These are phyloP conservation scores for Coemansia sp. DNA, from an alignment of 192 early-diverging fungal genomes.

Conservation along the genomic window DNA sequence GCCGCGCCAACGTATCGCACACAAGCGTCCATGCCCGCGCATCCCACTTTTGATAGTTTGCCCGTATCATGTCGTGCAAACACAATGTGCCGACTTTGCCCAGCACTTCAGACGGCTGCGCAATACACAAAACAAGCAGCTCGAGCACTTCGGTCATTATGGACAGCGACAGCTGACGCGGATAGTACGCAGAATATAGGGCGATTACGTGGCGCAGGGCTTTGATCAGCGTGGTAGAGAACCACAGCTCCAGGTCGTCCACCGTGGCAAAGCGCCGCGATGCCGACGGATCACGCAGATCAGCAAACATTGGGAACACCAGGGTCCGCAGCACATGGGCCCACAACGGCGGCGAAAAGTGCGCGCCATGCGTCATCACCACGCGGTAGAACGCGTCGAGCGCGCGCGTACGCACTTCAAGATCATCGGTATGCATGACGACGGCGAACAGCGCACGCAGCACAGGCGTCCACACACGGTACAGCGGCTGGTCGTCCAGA, in stretches of 20 bases:
- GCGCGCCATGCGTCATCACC: slow-evolving; percentile 69
- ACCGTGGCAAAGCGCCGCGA: slow-evolving; percentile 66
- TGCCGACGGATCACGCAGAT: slow-evolving; percentile 62
- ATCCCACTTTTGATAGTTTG: slow-evolving; percentile 74
- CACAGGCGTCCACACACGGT: slow-evolving; percentile 84
- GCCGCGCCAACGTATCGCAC: slow-evolving; percentile 63
- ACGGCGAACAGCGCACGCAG: slow-evolving; percentile 85
- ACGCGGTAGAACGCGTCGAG: slow-evolving; percentile 83
- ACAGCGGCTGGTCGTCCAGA: slow-evolving; percentile 61
- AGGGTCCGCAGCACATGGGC: slow-evolving; percentile 76
- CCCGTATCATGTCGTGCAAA: slow-evolving; percentile 82
- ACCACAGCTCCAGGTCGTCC: slow-evolving; percentile 89
- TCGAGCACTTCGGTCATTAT: slow-evolving; percentile 79
- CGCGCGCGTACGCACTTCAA: slow-evolving; percentile 87
- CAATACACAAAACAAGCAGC: slow-evolving; percentile 80
- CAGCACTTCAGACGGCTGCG: slow-evolving; percentile 90
- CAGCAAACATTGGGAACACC: slow-evolving; percentile 89
- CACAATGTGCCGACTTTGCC: slow-evolving; percentile 88
- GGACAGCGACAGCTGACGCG: slow-evolving; percentile 61
- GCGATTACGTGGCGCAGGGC: slow-evolving; percentile 86
- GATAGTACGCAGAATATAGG: slow-evolving; percentile 76
- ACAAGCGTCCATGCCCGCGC: slow-evolving; percentile 70
- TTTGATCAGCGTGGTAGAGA: slow-evolving; percentile 92
- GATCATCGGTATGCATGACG: slow-evolving; percentile 85
- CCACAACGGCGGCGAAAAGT: slow-evolving; percentile 82